Evolutionary conservation across 129 eudicot genomes (phyloP).

Genomic region (Lactuca saligna): DNA sequence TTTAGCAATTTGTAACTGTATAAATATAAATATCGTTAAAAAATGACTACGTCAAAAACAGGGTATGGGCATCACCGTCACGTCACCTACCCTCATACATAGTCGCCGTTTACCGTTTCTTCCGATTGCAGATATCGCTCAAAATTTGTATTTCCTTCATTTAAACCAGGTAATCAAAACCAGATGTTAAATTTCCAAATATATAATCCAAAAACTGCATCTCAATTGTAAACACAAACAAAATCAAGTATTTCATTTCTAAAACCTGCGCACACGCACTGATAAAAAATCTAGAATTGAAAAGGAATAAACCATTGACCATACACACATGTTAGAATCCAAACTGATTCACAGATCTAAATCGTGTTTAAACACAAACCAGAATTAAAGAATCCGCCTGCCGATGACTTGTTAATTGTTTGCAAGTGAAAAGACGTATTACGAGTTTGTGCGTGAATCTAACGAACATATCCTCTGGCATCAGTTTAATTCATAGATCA

Average conservation of each 20-base stretch:
- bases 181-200: neutral
- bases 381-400: neutral
- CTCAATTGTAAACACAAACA: neutral
- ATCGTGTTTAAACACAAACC: neutral
- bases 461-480: conserved; percentile 1
- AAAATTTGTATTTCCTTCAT: neutral
- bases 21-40: no score
- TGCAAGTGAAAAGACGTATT: conserved; percentile 27
- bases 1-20: neutral
- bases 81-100: neutral
- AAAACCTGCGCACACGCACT: neutral
- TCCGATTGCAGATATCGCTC: neutral
- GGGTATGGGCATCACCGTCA: neutral
- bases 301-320: neutral
- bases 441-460: conserved; percentile 44
- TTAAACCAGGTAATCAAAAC: neutral
- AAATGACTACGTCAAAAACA: neutral
- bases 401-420: neutral
- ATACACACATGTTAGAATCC: neutral
- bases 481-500: neutral
- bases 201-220: neutral
- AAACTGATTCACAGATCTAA: neutral
- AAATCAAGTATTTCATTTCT: neutral
- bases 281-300: neutral
- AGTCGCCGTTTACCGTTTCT: neutral